A percentile compares a stretch with the other conserved stretches of the same genome.
phyloP scores from a whole-genome alignment of 2,329 filamentous ascomycete species.

The Monosporascus sp. region DNA sequence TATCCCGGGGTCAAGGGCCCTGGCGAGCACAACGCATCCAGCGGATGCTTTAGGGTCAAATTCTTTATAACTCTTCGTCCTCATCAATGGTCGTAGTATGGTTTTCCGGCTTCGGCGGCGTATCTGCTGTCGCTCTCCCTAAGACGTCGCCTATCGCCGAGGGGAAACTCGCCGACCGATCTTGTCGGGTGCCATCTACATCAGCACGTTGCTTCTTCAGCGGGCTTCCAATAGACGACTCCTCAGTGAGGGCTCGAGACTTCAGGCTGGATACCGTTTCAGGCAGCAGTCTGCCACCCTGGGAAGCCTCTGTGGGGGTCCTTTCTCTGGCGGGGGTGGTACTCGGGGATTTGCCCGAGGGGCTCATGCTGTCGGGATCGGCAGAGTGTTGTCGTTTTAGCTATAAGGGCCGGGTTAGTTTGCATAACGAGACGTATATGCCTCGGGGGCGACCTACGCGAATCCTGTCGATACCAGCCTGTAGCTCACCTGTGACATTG shows the following conservation, averaged over 20 bases:
- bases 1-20: too few relatives aligned
- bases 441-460: constrained; percentile 49
- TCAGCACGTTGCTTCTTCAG: constrained; percentile 71
- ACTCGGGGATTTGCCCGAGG: constrained; percentile 40
- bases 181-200: constrained; percentile 42
- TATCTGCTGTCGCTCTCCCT: constrained; percentile 22
- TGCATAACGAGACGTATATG: too few relatives aligned
- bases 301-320: constrained; percentile 36
- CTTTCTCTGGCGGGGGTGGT: constrained; percentile 34
- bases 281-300: constrained; percentile 24
- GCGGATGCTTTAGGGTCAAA: background rate
- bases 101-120: constrained; percentile 14
- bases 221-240: constrained; percentile 58
- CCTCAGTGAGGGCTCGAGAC: constrained; percentile 39
- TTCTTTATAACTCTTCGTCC: constrained; percentile 26
- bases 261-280: constrained; percentile 33
- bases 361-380: constrained; percentile 52
- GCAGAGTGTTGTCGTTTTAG: constrained; percentile 76
- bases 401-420: constrained; percentile 38
- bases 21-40: too few relatives aligned
- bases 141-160: constrained; percentile 37
- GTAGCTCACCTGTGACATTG: constrained; percentile 66
- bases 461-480: constrained; percentile 77
- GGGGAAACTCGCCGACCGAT: constrained; percentile 31
- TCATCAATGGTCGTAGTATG: constrained; percentile 14